Evolutionary conservation across 2,329 filamentous ascomycete genomes (phyloP), one percentile per base, ranked within the genome.

Genomic region (Phaeosphaeriaceae sp.): DNA sequence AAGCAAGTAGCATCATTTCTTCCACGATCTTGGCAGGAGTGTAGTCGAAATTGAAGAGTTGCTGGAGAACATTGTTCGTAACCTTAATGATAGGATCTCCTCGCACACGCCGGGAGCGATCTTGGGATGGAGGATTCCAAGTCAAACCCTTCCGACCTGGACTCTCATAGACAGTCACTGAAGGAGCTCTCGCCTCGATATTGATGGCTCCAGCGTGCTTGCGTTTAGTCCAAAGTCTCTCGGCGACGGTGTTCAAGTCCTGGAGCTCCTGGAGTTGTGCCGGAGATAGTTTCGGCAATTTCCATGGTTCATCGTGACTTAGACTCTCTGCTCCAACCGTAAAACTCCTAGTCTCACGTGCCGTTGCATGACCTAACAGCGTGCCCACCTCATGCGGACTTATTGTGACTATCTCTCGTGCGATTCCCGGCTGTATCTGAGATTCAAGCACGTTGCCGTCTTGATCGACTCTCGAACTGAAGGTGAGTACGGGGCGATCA

Each of bases 401-500:
- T 15, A 89, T 65, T 24, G 78, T 80, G 19, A 85, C 73, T 1
- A 89, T 83, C 49, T 88, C 88, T 6, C 80, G 80, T 21, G 87
- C 75, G 10, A 77, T 81, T 1, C 87, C 87, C 30, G 84, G 80
- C 32, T 77, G 77, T 21, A 90, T 79, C 47, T 84, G 82, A 8
- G 78, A 81, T 30, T 88, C 86, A 1, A 88, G 65, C 3, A 86
- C 79, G 4, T 83, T 77, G 10, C 86, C 88, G 21, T 80, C 65
- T 1, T 71, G 63, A 60, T 86, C 80, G 43, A 89, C 69, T 58
- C 82, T 83, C 8, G 85, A 84, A 66, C 86, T 89, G 68, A 89
- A 86, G 0, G 88, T 89, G 30, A 90, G 74, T 15, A 83, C 83
- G 2, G 87, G 86, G n/a, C 85, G 80, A 46, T 84, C 76, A 7